Evolutionary conservation across 805 yeast species (phyloP).

Genomic region (Ogataea paraovalis): DNA sequence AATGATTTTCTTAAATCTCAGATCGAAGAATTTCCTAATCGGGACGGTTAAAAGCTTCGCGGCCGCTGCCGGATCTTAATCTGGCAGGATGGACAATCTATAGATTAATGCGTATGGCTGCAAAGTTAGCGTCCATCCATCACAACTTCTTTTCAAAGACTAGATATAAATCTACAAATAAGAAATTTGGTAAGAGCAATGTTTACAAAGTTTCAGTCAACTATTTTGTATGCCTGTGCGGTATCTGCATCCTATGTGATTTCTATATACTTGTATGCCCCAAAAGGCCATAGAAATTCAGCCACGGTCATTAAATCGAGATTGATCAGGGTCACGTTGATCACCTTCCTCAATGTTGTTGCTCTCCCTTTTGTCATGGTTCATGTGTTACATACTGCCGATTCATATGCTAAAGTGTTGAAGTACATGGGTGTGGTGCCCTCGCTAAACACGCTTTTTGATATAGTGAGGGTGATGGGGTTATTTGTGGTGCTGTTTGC

Average conservation of each 20-base stretch:
- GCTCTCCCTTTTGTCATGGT: slow-evolving; percentile 31
- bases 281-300: slow-evolving; percentile 36
- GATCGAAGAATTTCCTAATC: not conserved
- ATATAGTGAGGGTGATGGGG: slow-evolving; percentile 17
- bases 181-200: not conserved
- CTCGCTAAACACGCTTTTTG: slow-evolving; percentile 12
- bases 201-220: slow-evolving; percentile 1
- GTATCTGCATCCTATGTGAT: slow-evolving; percentile 46
- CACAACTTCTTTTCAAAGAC: too few species aligned
- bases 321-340: slow-evolving; percentile 32
- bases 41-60: not conserved
- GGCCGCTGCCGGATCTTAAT: not conserved
- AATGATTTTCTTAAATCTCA: too few species aligned
- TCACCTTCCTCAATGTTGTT: slow-evolving; percentile 31
- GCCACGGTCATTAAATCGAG: slow-evolving; percentile 40
- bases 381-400: slow-evolving; percentile 12
- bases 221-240: slow-evolving; percentile 26
- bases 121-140: too few species aligned
- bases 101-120: too few species aligned
- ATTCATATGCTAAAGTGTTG: slow-evolving; percentile 4
- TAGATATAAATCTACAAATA: too few species aligned
- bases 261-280: slow-evolving; percentile 32
- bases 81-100: not conserved
- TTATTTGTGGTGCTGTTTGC: slow-evolving; percentile 39
- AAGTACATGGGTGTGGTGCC: slow-evolving; percentile 16